Base-by-base conservation (phyloP, 2,329 filamentous ascomycete genomes). In the Iodosphaeria phyllophila region DNA sequence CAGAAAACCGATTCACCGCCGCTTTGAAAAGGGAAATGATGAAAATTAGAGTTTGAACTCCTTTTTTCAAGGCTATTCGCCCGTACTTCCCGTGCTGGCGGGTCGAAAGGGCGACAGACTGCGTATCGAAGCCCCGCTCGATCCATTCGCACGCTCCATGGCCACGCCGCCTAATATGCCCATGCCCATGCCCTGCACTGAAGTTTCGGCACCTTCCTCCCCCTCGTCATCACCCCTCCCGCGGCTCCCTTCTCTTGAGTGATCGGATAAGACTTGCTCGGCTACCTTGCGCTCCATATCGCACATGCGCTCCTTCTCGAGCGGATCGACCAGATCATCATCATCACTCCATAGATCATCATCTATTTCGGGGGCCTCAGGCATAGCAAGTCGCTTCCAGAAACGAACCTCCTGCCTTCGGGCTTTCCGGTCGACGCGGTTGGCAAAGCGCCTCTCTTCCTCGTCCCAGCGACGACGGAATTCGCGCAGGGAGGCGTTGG, bases 331-430 rank as follows among this genome's bases (percentile, higher is more conserved):
- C 13, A 74, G 44, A 35, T 74, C 69, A 36, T 74, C 69, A 34
- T 74, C 69, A 29, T 66, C 66, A 38, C 66, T 73, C 57, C 65
- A 72, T 39, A 57, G 69, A 19, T 47, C 48, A 2, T 60, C 52
- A 24, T 72, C 66, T 20, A 70, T 60, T 13, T 71, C 66, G 6
- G 58, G 47, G 18, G 73, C 44, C 28, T 66, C 56, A 7, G 65
- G 66, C 58, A 74, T 61, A 9, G 69, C 69, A 54, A 73, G 58
- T 20, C 69, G 54, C 47, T 74, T 74, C 69, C 68, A 75, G 44
- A 69, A 72, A 3, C 69, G 54, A 27, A 71, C 39, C 44, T 74
- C 65, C 41, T 72, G 66, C 4, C 62, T 55, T 21, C 51, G 44
- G 5, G 62, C 58, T 24, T 53, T 55, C 23, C 59, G 56, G 19